Conservation (phyloP, 2,329 filamentous ascomycete genomes). For the Thermothelomyces thermophilus region DNA sequence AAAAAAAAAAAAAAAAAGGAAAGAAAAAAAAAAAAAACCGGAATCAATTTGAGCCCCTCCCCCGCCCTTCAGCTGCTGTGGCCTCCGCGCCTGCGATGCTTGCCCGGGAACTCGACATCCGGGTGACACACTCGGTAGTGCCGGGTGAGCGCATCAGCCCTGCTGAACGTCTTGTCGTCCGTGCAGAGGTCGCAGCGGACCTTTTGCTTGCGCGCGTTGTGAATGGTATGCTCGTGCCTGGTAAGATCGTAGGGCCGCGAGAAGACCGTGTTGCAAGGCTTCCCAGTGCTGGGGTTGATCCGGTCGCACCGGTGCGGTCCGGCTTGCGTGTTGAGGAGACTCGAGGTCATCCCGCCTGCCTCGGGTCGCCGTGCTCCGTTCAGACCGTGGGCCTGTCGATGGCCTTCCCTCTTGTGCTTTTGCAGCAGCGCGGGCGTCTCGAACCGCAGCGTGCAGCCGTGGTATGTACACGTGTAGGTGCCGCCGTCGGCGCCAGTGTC, state of each 20-base stretch:
- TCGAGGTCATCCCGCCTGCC: constrained; percentile 39
- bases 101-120: constrained; percentile 73
- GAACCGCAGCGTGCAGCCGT: constrained; percentile 82
- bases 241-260: constrained; percentile 95
- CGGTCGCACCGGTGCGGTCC: constrained; percentile 90
- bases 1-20: no score
- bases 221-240: constrained; percentile 93
- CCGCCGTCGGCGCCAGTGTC: constrained; percentile 68
- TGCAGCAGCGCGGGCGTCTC: constrained; percentile 81
- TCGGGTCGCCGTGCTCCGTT: constrained; percentile 31
- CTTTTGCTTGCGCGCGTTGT: constrained; percentile 91
- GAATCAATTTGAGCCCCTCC: no score
- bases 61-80: no score
- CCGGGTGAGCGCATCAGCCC: constrained; percentile 86
- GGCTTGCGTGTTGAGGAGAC: constrained; percentile 73
- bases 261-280: constrained; percentile 90
- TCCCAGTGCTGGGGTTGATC: constrained; percentile 90
- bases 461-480: constrained; percentile 94
- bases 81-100: constrained; percentile 39
- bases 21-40: no score
- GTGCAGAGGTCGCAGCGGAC: constrained; percentile 88
- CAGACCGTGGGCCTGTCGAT: constrained; percentile 63
- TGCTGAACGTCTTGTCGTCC: constrained; percentile 94
- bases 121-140: constrained; percentile 95
- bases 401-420: constrained; percentile 91